Evolutionary conservation across 345 rosid genomes (phyloP), one percentile per base, ranked within the genome.

Genomic region (Nasturtium officinale): DNA sequence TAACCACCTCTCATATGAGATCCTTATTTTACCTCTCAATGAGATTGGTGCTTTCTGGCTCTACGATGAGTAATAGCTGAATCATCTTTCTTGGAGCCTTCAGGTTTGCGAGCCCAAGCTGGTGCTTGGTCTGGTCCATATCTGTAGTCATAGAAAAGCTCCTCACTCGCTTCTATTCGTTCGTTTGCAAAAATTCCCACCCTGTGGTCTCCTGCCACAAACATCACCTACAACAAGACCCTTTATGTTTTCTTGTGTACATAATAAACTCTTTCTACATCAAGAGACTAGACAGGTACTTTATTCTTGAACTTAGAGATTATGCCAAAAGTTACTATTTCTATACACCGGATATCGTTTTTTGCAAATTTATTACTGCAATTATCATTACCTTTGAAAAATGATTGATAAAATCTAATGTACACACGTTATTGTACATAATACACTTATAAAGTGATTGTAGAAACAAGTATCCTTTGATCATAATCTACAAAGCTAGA

Each of bases 81-180:
- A 42, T 90, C 93, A 51, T 91, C 99, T 78, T 89, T 85, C 79
- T 80, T 89, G 23, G 97, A 87, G 66, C 95, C 90, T 80, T 91
- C 98, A 5, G 99, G 98, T 78, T 82, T 88, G 47, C 97, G 85
- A 77, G 99, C 99, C 99, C 99, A 95, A 4, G 75, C 85, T 5
- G 99, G 99, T 48, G 99, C 97, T 84, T 95, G 96, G 79, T 87
- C 97, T 59, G 96, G 98, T 57, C 99, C 99, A 45, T 95, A 95
- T 15, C 94, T 89, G 57, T 95, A 95, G 80, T 91, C 98, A 52
- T 95, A 91, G 79, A 95, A 95, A 6, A 95, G 88, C 85, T 95
- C 99, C 65, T 95, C 98, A 17, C 97, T 84, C 8, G 99, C 92
- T 71, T 95, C 96, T 9, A 95, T 95, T 25, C 78, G 87, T 71